Percentiles rank a stretch among this genome's conserved stretches.
These are phyloP conservation scores for Warburgia ugandensis DNA, from an alignment of 164 flowering plant species.

Conservation along the genomic window DNA sequence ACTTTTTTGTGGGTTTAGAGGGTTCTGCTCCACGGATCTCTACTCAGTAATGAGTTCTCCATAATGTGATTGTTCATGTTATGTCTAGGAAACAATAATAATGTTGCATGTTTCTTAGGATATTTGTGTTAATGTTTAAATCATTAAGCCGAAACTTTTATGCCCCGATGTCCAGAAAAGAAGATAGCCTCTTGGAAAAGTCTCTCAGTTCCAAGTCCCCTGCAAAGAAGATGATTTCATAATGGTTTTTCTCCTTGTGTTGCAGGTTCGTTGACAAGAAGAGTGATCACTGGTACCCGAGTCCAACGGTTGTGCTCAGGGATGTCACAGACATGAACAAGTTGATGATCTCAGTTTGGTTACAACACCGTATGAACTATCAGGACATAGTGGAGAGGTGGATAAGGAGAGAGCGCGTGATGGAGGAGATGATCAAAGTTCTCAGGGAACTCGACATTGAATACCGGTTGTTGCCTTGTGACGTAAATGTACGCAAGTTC, in stretches of 20 bases:
- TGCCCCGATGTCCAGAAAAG: too few relatives aligned
- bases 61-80: too few relatives aligned
- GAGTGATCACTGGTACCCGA: slow-evolving; percentile 45
- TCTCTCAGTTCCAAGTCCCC: too few relatives aligned
- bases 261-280: slow-evolving; percentile 41
- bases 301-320: slow-evolving; percentile 29
- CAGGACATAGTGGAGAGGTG: slow-evolving; percentile 46
- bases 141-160: too few relatives aligned
- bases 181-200: too few relatives aligned
- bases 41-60: too few relatives aligned
- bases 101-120: too few relatives aligned
- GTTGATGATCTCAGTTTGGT: slow-evolving; percentile 33
- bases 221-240: too few relatives aligned
- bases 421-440: slow-evolving; percentile 44
- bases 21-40: too few relatives aligned
- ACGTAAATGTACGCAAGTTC: slow-evolving; percentile 38
- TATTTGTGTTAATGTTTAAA: too few relatives aligned
- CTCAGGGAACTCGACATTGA: slow-evolving; percentile 45
- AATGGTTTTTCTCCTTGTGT: not conserved
- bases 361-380: slow-evolving; percentile 38
- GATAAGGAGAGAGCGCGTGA: slow-evolving; percentile 36
- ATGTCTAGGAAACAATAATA: too few relatives aligned
- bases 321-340: slow-evolving; percentile 51
- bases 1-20: too few relatives aligned
- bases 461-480: slow-evolving; percentile 44